Evolutionary conservation across 768 basidiomycete species (phyloP).

Genomic region (Hypholoma fasciculare): DNA sequence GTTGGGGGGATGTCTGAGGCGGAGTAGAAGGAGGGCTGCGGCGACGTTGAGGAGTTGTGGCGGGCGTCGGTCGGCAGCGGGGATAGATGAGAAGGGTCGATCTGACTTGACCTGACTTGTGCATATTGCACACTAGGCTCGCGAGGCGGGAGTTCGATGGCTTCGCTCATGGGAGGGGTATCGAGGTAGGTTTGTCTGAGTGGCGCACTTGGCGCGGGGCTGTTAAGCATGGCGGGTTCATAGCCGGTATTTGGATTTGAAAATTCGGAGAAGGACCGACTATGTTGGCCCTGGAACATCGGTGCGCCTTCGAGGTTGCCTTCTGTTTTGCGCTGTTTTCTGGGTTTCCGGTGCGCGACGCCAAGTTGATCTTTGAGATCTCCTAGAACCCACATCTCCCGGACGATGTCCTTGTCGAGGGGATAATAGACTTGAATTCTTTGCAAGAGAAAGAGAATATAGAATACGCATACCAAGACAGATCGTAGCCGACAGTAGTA

Average conservation of each 20-base stretch:
- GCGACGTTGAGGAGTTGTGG: slow-evolving; percentile 29
- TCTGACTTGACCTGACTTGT: slow-evolving; percentile 15
- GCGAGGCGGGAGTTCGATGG: slow-evolving; percentile 24
- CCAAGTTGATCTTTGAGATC: slow-evolving; percentile 83
- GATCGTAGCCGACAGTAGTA: slow-evolving; percentile 66
- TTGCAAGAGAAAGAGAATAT: not conserved
- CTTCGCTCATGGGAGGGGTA: slow-evolving; percentile 41
- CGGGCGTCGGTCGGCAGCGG: slow-evolving; percentile 23
- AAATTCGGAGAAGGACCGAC: slow-evolving; percentile 65
- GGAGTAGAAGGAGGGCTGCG: slow-evolving; percentile 67
- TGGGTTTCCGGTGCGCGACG: slow-evolving; percentile 60
- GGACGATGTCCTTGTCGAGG: slow-evolving; percentile 85
- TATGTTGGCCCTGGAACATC: slow-evolving; percentile 68
- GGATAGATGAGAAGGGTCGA: slow-evolving; percentile 24
- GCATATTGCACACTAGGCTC: slow-evolving; percentile 28
- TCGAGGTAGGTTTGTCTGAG: slow-evolving; percentile 45
- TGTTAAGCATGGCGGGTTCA: slow-evolving; percentile 42
- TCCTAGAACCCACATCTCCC: slow-evolving; percentile 88
- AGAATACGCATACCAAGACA: slow-evolving; percentile 59
- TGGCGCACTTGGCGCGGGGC: slow-evolving; percentile 33
- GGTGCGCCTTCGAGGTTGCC: slow-evolving; percentile 62
- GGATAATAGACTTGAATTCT: slow-evolving; percentile 58
- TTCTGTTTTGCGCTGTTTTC: slow-evolving; percentile 34
- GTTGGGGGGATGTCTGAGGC: slow-evolving; percentile 62
- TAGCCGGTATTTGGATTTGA: slow-evolving; percentile 42